These are phyloP conservation scores for Mycena crocata DNA, from an alignment of 768 basidiomycete species.

Conservation along the genomic window DNA sequence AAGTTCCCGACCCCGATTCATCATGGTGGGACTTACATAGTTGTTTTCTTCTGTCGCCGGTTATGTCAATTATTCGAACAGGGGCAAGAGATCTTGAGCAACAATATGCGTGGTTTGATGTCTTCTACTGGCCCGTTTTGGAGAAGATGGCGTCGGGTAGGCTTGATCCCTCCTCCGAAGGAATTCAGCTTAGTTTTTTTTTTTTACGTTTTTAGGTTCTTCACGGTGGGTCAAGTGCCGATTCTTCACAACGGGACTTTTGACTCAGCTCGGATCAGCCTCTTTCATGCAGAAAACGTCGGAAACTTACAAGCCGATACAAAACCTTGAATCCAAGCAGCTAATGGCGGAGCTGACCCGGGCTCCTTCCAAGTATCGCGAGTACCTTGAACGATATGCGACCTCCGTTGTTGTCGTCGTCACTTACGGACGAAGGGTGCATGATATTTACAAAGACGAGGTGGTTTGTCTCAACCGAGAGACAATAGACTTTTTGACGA, in stretches of 20 bases:
- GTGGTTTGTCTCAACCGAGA: slow-evolving; percentile 45
- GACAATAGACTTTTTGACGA: slow-evolving; percentile 31
- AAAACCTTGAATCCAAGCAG: slow-evolving; percentile 60
- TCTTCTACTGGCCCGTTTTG: slow-evolving; percentile 56
- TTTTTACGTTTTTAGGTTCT: slow-evolving; percentile 46
- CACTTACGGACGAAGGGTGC: slow-evolving; percentile 55
- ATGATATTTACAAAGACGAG: slow-evolving; percentile 57
- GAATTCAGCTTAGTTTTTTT: neutral
- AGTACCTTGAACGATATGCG: slow-evolving; percentile 50
- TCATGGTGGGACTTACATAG: slow-evolving; percentile 51
- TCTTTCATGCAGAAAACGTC: slow-evolving; percentile 45
- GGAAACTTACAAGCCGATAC: slow-evolving; percentile 57
- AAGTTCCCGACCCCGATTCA: slow-evolving; percentile 59
- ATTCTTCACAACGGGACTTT: neutral
- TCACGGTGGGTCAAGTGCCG: slow-evolving; percentile 40
- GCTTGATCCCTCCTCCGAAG: neutral
- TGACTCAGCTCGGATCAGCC: neutral
- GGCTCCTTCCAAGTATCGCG: slow-evolving; percentile 50
- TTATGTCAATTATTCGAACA: slow-evolving; percentile 25
- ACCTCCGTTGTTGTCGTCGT: slow-evolving; percentile 59
- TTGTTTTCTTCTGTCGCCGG: neutral
- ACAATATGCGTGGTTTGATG: slow-evolving; percentile 59
- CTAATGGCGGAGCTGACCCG: slow-evolving; percentile 54
- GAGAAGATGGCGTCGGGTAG: slow-evolving; percentile 61
- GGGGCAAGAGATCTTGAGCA: slow-evolving; percentile 58